Conservation (phyloP, 2,329 filamentous ascomycete genomes). For the Fragosphaeria purpurea region DNA sequence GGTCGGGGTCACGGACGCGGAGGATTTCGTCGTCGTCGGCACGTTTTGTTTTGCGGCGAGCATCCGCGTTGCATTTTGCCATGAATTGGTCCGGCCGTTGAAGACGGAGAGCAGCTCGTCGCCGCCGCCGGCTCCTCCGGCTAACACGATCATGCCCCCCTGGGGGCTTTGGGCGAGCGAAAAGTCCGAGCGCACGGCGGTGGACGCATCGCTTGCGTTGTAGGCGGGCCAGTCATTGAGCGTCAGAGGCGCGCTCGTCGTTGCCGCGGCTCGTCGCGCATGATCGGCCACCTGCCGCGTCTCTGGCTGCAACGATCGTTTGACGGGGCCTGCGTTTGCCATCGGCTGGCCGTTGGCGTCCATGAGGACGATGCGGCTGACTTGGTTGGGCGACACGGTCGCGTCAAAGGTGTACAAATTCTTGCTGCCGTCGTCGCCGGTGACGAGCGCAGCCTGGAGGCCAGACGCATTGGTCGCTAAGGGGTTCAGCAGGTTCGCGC, state of each 20-base stretch:
- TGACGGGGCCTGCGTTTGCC: constrained; percentile 19
- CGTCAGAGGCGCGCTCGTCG: constrained; percentile 32
- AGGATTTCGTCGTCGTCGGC: too few relatives aligned
- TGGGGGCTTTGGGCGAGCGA: constrained; percentile 55
- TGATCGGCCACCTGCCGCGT: background rate
- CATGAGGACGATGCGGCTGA: constrained; percentile 59
- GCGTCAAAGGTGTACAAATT: constrained; percentile 72
- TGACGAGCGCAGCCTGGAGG: constrained; percentile 55
- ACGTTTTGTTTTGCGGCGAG: constrained; percentile 33
- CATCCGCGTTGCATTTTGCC: constrained; percentile 61
- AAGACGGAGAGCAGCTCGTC: constrained; percentile 67
- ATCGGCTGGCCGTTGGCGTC: constrained; percentile 48
- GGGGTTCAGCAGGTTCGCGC: constrained; percentile 50
- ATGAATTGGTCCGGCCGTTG: constrained; percentile 62
- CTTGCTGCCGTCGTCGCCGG: constrained; percentile 66
- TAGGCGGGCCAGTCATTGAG: constrained; percentile 65
- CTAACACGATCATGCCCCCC: constrained; percentile 61
- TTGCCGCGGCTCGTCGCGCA: background rate
- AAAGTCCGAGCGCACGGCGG: constrained; percentile 53
- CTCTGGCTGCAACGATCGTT: constrained; percentile 3
- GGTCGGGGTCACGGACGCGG: too few relatives aligned
- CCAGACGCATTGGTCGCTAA: constrained; percentile 47
- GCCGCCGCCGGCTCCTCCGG: constrained; percentile 59
- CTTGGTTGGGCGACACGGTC: constrained; percentile 60
- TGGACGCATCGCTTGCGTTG: constrained; percentile 63